Evolutionary conservation across 1,284 basidiomycete species (phyloP), one percentile per base, ranked within the genome.

Genomic region (Naganishia sp.): DNA sequence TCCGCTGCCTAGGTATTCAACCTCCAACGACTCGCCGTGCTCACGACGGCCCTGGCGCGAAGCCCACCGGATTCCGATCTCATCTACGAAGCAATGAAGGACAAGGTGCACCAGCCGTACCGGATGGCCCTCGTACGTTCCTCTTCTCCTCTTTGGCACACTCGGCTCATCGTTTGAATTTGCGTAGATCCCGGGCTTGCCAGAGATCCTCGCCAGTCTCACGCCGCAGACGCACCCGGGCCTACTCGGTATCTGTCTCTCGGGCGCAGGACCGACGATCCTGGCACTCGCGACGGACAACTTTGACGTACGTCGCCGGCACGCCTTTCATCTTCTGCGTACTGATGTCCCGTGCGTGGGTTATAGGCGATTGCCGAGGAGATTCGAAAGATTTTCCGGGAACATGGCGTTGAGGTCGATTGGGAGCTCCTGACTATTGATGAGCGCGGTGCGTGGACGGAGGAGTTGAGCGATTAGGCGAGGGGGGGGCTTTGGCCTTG

Each of bases 31-130:
- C 83, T 99, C 15, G 96, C 96, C 0, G 96, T 99, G n/a, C 84
- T 99, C 65, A 99, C 96, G 0, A 96, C 94, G 0, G 94, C 96
- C 0, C 85, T 99, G 6, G 89, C 88, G 0, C 88, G 90, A 75
- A 87, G 87, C 15, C 95, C 96, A 1, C 94, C 94, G 0, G 92
- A 99, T 77, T 85, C 93, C 0, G 88, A 89, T 49, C 86, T 99
- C 31, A 98, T 99, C 71, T 99, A 95, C 81, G 94, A 99, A 79
- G 96, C 95, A 0, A 99, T 99, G 96, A 97, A 98, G 78, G 96
- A 99, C 81, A 87, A 90, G 55, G 86, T 99, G 15, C 96, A 99
- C 79, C 96, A 99, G 78, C 96, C 96, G 0, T 99, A 98, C 79
- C 87, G 96, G 42, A 92, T 90, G 80, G 80, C 84, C 47, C 83